Evolutionary conservation across 2,329 filamentous ascomycete genomes (phyloP).

Genomic region (Hymenoscyphus scutula): DNA sequence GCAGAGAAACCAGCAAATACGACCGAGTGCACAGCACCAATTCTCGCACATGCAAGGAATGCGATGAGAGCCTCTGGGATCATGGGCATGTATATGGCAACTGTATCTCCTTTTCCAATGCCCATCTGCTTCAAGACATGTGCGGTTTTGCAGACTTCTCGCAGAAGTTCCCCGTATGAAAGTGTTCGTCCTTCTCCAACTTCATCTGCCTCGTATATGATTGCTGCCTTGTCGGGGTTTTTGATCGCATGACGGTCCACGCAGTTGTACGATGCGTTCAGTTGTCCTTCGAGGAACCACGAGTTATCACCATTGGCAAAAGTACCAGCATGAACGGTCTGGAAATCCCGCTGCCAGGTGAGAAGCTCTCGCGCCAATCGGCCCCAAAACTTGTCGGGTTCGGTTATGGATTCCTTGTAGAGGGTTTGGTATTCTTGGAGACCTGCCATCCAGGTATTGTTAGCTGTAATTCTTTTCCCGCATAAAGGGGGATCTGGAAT

Average conservation of each 20-base stretch:
- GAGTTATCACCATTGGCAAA: constrained; percentile 78
- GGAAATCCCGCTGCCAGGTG: constrained; percentile 86
- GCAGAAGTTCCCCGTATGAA: constrained; percentile 88
- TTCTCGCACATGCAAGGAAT: constrained; percentile 85
- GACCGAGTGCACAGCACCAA: constrained; percentile 94
- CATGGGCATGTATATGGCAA: constrained; percentile 97
- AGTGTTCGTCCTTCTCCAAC: constrained; percentile 80
- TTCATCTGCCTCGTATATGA: constrained; percentile 99
- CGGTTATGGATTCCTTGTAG: constrained; percentile 82
- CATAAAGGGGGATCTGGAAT: neutral
- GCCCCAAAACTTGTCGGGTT: constrained; percentile 89
- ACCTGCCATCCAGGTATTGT: constrained; percentile 40
- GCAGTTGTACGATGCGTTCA: constrained; percentile 97
- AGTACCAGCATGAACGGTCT: constrained; percentile 79
- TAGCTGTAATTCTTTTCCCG: neutral
- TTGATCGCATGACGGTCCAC: constrained; percentile 96
- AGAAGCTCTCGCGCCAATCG: constrained; percentile 82
- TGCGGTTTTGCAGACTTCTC: constrained; percentile 83
- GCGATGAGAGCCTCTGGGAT: constrained; percentile 93
- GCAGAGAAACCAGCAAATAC: constrained; percentile 97
- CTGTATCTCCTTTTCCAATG: constrained; percentile 94
- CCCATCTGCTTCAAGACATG: constrained; percentile 93
- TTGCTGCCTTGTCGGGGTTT: constrained; percentile 87
- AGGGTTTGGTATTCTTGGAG: constrained; percentile 66
- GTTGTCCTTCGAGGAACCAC: constrained; percentile 90